A percentile compares a stretch with the other conserved stretches of the same genome.
These are phyloP conservation scores for Curvularia sp. DNA, from an alignment of 2,329 filamentous ascomycete species.

Conservation along the genomic window DNA sequence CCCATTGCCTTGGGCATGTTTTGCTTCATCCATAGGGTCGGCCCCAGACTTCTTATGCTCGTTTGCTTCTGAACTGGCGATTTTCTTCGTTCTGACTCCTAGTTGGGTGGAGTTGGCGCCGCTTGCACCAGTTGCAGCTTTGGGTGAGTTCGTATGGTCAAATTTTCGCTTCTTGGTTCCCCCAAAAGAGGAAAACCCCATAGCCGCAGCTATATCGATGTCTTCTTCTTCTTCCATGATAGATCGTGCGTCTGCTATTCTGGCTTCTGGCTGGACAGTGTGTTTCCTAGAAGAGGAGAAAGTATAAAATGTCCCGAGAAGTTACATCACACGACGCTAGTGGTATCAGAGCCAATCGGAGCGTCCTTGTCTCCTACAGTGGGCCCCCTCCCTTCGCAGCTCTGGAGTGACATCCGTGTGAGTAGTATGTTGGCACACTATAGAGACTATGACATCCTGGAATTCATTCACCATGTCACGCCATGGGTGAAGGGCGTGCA, in stretches of 20 bases:
- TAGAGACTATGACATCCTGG: neutral
- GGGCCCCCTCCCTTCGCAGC: conserved; percentile 2
- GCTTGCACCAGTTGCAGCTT: conserved; percentile 37
- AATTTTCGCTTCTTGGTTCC: conserved; percentile 72
- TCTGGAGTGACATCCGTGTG: neutral
- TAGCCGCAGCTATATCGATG: conserved; percentile 66
- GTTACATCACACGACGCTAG: conserved; percentile 9
- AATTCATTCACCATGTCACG: neutral
- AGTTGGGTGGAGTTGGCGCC: conserved; percentile 48
- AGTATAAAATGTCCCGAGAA: conserved; percentile 1
- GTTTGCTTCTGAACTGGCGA: conserved; percentile 6
- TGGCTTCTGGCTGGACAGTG: neutral
- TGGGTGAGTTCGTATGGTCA: conserved; percentile 63
- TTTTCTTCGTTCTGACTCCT: conserved; percentile 46
- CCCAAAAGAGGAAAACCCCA: conserved; percentile 79
- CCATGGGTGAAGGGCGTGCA: neutral
- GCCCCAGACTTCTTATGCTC: neutral
- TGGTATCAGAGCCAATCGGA: conserved; percentile 9
- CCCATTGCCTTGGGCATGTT: conserved; percentile 8
- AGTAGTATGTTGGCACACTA: neutral
- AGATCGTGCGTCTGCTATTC: neutral
- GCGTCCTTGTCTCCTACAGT: conserved; percentile 1
- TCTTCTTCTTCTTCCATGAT: conserved; percentile 55
- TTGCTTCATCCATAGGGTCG: neutral
- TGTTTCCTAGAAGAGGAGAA: neutral